phyloP scores from a whole-genome alignment of 441 rosid genomes.

The Kokia cookei region DNA sequence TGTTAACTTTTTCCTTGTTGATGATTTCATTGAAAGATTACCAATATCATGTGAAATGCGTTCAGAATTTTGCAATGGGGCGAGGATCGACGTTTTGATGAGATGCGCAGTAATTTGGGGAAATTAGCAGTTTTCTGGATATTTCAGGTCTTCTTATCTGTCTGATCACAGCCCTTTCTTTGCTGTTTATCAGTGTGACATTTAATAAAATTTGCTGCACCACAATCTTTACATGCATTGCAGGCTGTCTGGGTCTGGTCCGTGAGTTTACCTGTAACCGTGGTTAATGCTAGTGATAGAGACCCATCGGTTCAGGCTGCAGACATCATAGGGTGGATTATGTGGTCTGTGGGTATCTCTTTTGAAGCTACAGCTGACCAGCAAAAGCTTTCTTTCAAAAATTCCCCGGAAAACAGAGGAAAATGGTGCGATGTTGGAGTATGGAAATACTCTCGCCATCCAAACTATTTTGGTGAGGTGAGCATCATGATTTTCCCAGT shows the following conservation, averaged over 20 bases:
- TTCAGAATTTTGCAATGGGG: constrained; percentile 90
- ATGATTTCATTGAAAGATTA: neutral
- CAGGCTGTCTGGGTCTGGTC: constrained; percentile 99
- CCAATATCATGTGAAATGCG: neutral
- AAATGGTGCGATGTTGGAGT: constrained; percentile 81
- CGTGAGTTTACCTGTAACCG: constrained; percentile 84
- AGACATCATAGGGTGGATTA: constrained; percentile 82
- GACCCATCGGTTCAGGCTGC: constrained; percentile 52
- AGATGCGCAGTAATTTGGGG: constrained; percentile 71
- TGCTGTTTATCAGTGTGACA: neutral
- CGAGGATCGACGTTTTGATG: constrained; percentile 84
- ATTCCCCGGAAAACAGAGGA: constrained; percentile 68
- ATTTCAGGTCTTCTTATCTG: constrained; percentile 54
- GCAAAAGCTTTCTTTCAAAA: constrained; percentile 76
- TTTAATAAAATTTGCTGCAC: neutral
- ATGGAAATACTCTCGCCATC: constrained; percentile 88
- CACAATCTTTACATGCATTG: neutral
- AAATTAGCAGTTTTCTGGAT: constrained; percentile 72
- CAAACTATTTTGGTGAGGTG: constrained; percentile 98
- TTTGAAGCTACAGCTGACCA: constrained; percentile 83
- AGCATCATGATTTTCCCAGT: constrained; percentile 13
- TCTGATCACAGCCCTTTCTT: neutral
- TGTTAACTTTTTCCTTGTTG: neutral
- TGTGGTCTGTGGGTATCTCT: constrained; percentile 59
- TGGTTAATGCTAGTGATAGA: constrained; percentile 75